Conservation (phyloP, 2,329 filamentous ascomycete genomes). For the Fusarium concolor region DNA sequence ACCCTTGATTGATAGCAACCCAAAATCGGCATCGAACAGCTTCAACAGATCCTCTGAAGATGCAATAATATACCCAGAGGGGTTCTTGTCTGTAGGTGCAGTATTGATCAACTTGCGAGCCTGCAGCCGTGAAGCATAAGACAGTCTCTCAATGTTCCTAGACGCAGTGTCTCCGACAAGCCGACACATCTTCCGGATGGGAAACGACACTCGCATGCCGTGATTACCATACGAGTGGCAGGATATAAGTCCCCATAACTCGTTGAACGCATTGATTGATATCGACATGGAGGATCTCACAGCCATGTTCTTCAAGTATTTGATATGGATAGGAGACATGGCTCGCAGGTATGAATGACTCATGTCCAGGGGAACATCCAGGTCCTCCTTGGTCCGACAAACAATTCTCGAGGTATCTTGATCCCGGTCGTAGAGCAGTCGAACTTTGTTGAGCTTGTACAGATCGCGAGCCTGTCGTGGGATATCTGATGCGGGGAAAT, state of each 20-base stretch:
- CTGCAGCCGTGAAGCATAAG: slow-evolving; percentile 85
- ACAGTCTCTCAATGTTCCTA: slow-evolving; percentile 86
- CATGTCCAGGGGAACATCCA: slow-evolving; percentile 82
- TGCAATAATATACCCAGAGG: slow-evolving; percentile 89
- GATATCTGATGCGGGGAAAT: slow-evolving; percentile 90
- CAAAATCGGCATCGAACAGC: slow-evolving; percentile 89
- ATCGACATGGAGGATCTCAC: slow-evolving; percentile 96
- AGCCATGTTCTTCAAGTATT: slow-evolving; percentile 89
- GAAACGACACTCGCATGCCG: slow-evolving; percentile 92
- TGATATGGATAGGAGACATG: slow-evolving; percentile 90
- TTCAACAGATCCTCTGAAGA: slow-evolving; percentile 87
- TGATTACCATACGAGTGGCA: slow-evolving; percentile 82
- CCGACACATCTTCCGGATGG: slow-evolving; percentile 91
- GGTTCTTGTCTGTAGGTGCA: slow-evolving; percentile 81
- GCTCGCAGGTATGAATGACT: slow-evolving; percentile 87
- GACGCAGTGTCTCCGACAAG: slow-evolving; percentile 88
- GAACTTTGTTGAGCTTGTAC: slow-evolving; percentile 90
- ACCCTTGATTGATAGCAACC: slow-evolving; percentile 84
- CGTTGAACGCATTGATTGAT: slow-evolving; percentile 86
- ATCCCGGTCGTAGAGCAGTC: slow-evolving; percentile 87
- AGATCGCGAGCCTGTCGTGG: slow-evolving; percentile 87
- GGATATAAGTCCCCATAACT: slow-evolving; percentile 89
- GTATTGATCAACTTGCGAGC: slow-evolving; percentile 91
- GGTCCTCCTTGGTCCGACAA: slow-evolving; percentile 78
- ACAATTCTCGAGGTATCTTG: slow-evolving; percentile 83